phyloP scores from a whole-genome alignment of 2,329 filamentous ascomycete species.

The Aspergillus tanneri region DNA sequence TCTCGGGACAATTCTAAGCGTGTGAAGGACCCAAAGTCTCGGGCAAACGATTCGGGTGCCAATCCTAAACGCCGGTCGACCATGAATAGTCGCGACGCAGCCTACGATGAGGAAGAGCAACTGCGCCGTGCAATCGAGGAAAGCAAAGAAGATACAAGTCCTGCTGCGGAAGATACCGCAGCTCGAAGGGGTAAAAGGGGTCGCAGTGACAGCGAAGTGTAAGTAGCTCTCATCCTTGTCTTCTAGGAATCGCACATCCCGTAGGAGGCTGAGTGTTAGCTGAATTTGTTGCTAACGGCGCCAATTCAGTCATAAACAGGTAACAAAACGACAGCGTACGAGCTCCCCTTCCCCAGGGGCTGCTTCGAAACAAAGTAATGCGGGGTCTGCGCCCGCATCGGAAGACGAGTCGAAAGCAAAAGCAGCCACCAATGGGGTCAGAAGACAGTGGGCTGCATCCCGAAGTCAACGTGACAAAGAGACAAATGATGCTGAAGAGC shows the following conservation, averaged over 20 bases:
- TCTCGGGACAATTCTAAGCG: conserved; percentile 42
- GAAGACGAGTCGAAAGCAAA: conserved; percentile 64
- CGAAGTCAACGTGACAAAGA: conserved; percentile 55
- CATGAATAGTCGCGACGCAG: conserved; percentile 94
- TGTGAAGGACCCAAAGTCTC: conserved; percentile 44
- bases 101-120: conserved; percentile 92
- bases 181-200: conserved; percentile 74
- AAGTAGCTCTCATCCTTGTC: conserved; percentile 47
- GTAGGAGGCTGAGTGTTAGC: not conserved
- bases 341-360: conserved; percentile 70
- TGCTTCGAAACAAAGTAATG: conserved; percentile 48
- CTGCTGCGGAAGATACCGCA: conserved; percentile 54
- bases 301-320: conserved; percentile 63
- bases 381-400: conserved; percentile 50
- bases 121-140: conserved; percentile 88
- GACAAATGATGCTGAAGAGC: conserved; percentile 56
- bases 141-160: conserved; percentile 76
- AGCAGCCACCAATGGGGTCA: conserved; percentile 40
- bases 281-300: conserved; percentile 26
- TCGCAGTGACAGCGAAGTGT: conserved; percentile 94
- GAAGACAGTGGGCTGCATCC: conserved; percentile 59
- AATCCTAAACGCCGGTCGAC: conserved; percentile 84
- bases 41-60: conserved; percentile 54
- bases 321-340: conserved; percentile 79
- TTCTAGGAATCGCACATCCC: too few relatives aligned